Evolutionary conservation across 345 rosid species (phyloP).

Genomic region (Hibiscus tridactylites): DNA sequence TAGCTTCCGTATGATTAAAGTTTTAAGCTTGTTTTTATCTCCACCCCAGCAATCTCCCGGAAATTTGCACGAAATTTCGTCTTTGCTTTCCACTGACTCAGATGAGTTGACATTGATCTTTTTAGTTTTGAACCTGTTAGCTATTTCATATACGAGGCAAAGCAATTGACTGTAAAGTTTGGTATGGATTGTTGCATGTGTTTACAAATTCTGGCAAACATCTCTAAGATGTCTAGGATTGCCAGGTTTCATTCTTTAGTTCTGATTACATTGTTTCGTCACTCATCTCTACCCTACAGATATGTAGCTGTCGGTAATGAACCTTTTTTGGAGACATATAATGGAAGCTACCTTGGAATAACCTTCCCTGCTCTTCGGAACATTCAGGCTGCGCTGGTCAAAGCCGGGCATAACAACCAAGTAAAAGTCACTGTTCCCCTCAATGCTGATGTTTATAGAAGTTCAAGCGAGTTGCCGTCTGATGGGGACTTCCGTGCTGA

Average conservation of each 20-base stretch:
- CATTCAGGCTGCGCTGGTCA: constrained; percentile 70
- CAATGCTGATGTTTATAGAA: constrained; percentile 79
- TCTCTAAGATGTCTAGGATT: neutral
- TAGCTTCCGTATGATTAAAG: neutral
- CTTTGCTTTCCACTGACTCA: neutral
- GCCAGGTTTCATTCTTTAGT: neutral
- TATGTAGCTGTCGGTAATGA: constrained; percentile 95
- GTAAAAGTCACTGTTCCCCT: constrained; percentile 78
- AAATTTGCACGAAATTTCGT: neutral
- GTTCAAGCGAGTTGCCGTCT: constrained; percentile 42
- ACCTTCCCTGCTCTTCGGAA: constrained; percentile 77
- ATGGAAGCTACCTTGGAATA: constrained; percentile 51
- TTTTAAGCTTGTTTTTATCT: neutral
- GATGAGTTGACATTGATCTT: neutral
- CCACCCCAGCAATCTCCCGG: neutral
- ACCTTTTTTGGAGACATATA: constrained; percentile 77
- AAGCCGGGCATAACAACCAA: constrained; percentile 60
- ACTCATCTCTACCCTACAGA: constrained; percentile 31
- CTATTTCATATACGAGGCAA: neutral
- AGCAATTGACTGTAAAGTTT: neutral
- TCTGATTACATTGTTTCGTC: neutral
- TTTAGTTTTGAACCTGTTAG: neutral
- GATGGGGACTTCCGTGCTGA: constrained; percentile 85
- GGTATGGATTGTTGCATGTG: neutral
- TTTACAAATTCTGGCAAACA: neutral